Base-by-base conservation (phyloP, 768 basidiomycete genomes). In the Chalciporus piperatus region DNA sequence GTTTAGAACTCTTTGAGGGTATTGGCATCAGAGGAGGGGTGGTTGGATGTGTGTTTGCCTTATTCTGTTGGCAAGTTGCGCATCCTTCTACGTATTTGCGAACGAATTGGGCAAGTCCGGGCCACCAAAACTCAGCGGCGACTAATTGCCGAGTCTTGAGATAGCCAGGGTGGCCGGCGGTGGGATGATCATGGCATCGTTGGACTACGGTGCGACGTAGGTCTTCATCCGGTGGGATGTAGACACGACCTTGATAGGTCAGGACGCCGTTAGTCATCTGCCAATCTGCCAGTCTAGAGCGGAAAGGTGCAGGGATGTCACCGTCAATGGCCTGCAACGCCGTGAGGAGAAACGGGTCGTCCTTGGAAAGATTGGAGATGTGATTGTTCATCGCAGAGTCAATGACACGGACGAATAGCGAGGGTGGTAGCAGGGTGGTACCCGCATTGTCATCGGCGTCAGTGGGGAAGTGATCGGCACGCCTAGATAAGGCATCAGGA, bases 21-120 rank as follows among this genome's bases (percentile, higher is more conserved):
- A 44, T 47, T 4, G 9, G 41, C 2, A 17, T 27, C 23, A 43
- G 6, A 1, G 53, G 25, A 16, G 52, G 10, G 0, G 9, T 12
- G 0, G 27, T 10, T 11, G 42, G 44, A 25, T 54, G 49, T 0
- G n/a, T 43, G 19, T 27, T 22, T 2, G 19, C 22, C 19, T 61
- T 63, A 4, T 39, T 19, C 4, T 37, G 17, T 33, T 57, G 57
- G 33, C 63, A 66, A 4, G 16, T 51, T 0, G 66, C 54, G 48
- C 72, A 74, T 4, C 22, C 49, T 1, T 38, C 6, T 5, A 73
- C 57, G 45, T 69, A 72, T n/a, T 57, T 47, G 3, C 47, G 20
- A 19, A 72, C 39, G 19, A 40, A 40, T 7, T 30, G 28, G 3
- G 28, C 28, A 22, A 22, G 22, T 2, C 22, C 22, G 4, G 22